These are phyloP conservation scores for Xanthoparmelia taractica DNA, from an alignment of 495 filamentous ascomycete species.

Conservation along the genomic window DNA sequence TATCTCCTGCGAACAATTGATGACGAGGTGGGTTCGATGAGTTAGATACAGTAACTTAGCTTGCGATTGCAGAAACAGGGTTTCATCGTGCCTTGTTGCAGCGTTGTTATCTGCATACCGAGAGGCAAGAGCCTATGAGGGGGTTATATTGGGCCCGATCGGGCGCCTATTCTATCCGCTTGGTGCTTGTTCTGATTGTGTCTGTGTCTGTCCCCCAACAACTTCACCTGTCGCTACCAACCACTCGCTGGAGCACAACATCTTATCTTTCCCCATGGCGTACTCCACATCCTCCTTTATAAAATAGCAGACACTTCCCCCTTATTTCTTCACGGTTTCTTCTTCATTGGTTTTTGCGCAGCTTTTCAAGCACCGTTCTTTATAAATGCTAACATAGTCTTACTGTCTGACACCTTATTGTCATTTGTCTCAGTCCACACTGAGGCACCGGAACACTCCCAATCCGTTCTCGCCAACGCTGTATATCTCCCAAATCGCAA, in stretches of 20 bases:
- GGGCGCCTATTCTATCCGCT: slow-evolving; percentile 3
- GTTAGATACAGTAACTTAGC: neutral
- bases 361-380: neutral
- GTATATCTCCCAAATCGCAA: neutral
- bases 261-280: slow-evolving; percentile 16
- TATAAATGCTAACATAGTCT: neutral
- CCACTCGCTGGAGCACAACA: slow-evolving; percentile 8
- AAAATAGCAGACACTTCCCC: slow-evolving; percentile 1
- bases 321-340: neutral
- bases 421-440: neutral
- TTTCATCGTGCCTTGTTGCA: slow-evolving; percentile 5
- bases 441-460: neutral
- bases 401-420: neutral
- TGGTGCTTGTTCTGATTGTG: neutral
- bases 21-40: neutral
- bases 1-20: neutral
- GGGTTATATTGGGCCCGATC: neutral
- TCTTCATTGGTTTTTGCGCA: neutral
- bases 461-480: neutral
- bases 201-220: neutral
- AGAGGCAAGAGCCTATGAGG: neutral
- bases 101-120: neutral
- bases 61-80: neutral
- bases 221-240: slow-evolving; percentile 13
- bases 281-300: slow-evolving; percentile 9